Evolutionary conservation across 1,284 basidiomycete species (phyloP).

Genomic region (Ceratobasidium sp.): DNA sequence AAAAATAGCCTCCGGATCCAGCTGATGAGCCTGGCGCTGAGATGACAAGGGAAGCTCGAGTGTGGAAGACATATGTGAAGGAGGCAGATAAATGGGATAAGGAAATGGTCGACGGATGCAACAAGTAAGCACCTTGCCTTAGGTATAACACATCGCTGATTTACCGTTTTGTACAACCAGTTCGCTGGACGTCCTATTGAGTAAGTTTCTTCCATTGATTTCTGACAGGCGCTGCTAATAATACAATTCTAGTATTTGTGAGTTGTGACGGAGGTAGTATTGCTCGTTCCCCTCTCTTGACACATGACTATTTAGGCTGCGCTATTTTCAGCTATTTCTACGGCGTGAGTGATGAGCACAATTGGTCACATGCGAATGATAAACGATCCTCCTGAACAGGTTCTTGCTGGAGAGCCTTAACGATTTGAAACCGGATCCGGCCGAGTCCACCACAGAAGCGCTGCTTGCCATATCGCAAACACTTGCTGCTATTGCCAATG

Average conservation of each 20-base stretch:
- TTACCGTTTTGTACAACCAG: not conserved
- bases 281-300: too few relatives aligned
- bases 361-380: too few relatives aligned
- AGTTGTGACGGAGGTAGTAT: too few relatives aligned
- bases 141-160: too few relatives aligned
- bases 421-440: slow-evolving; percentile 2
- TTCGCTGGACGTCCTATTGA: slow-evolving; percentile 3
- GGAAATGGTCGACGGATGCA: not conserved
- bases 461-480: not conserved
- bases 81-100: not conserved
- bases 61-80: not conserved
- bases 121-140: not conserved
- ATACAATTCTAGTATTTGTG: not conserved
- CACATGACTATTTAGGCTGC: slow-evolving; percentile 1
- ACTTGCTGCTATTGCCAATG: not conserved
- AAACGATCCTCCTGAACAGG: too few relatives aligned
- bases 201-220: not conserved
- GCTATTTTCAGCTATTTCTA: slow-evolving; percentile 5
- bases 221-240: not conserved
- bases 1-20: too few relatives aligned
- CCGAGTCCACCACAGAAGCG: not conserved
- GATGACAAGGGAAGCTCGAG: not conserved
- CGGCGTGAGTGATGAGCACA: not conserved
- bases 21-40: too few relatives aligned
- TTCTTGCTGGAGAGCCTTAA: not conserved